Evolutionary conservation across 2,329 filamentous ascomycete species (phyloP).

Genomic region (Passalora sequoiae): DNA sequence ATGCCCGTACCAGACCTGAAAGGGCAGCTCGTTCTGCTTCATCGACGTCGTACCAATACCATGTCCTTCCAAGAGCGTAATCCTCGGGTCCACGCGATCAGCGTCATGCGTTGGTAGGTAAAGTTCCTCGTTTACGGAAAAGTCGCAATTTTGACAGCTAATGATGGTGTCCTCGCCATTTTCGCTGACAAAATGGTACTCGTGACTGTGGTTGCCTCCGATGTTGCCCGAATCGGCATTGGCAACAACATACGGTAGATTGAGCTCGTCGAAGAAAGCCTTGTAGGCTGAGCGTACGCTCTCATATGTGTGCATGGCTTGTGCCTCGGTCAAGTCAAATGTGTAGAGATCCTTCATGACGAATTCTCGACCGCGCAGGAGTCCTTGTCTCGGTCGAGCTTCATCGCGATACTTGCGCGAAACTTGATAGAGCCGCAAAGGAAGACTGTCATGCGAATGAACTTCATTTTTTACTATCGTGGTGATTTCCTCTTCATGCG

Average conservation of each 20-base stretch:
- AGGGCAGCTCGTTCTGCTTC: slow-evolving; percentile 8
- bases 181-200: slow-evolving; percentile 77
- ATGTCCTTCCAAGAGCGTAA: not conserved
- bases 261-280: slow-evolving; percentile 74
- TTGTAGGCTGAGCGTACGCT: slow-evolving; percentile 69
- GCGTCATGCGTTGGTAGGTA: slow-evolving; percentile 13
- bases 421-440: slow-evolving; percentile 84
- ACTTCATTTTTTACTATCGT: slow-evolving; percentile 66
- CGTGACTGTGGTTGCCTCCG: slow-evolving; percentile 87
- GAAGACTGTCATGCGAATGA: slow-evolving; percentile 79
- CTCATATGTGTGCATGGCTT: slow-evolving; percentile 76
- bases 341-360: slow-evolving; percentile 98
- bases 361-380: slow-evolving; percentile 85
- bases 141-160: slow-evolving; percentile 66
- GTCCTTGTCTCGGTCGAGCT: slow-evolving; percentile 76
- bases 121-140: slow-evolving; percentile 85
- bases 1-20: slow-evolving; percentile 11
- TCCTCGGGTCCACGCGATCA: not conserved
- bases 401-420: slow-evolving; percentile 94
- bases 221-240: slow-evolving; percentile 94
- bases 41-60: not conserved
- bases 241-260: slow-evolving; percentile 76
- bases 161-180: slow-evolving; percentile 84
- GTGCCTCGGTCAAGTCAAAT: slow-evolving; percentile 65
- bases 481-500: slow-evolving; percentile 96